Percentiles rank a stretch among this genome's conserved stretches.
Conservation (phyloP, 768 basidiomycete species). For the Phaffia australis region DNA sequence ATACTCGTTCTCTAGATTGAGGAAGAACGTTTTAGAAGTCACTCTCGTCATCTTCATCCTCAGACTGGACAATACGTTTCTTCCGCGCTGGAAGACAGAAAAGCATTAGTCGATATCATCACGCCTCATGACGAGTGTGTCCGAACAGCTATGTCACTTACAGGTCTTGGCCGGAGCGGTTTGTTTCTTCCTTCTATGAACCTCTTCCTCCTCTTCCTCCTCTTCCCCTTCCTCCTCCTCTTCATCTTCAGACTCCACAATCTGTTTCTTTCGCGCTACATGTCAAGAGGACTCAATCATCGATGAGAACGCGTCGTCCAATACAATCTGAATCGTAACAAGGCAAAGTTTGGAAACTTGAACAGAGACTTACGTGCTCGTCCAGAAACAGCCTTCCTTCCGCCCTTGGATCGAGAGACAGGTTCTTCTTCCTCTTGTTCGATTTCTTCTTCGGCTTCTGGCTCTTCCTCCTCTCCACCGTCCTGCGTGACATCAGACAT, state of each 20-base stretch:
- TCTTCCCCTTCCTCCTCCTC: slow-evolving; percentile 12
- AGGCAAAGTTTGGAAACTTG: not conserved
- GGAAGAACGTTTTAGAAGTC: not conserved
- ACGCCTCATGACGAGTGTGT: not conserved
- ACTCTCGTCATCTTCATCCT: not conserved
- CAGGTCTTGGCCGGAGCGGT: slow-evolving; percentile 1
- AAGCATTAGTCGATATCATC: not conserved
- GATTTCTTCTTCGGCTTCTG: slow-evolving; percentile 1
- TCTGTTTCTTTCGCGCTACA: not conserved
- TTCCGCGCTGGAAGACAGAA: slow-evolving; percentile 1
- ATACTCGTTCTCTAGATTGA: not conserved
- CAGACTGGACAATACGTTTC: not conserved
- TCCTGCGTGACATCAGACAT: not conserved
- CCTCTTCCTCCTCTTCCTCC: not conserved
- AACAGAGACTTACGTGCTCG: not conserved
- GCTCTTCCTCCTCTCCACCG: not conserved
- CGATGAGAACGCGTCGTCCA: not conserved
- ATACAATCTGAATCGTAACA: not conserved
- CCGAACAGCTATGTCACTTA: not conserved
- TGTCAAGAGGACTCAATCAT: too few relatives aligned
- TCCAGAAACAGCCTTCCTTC: not conserved
- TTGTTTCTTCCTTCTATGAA: not conserved
- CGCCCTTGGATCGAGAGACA: not conserved
- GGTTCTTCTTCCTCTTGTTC: slow-evolving; percentile 3
- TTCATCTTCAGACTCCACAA: slow-evolving; percentile 9